phyloP scores from a whole-genome alignment of 1,139 yeast genomes.

The Spencermartinsiella ligniputridi region DNA sequence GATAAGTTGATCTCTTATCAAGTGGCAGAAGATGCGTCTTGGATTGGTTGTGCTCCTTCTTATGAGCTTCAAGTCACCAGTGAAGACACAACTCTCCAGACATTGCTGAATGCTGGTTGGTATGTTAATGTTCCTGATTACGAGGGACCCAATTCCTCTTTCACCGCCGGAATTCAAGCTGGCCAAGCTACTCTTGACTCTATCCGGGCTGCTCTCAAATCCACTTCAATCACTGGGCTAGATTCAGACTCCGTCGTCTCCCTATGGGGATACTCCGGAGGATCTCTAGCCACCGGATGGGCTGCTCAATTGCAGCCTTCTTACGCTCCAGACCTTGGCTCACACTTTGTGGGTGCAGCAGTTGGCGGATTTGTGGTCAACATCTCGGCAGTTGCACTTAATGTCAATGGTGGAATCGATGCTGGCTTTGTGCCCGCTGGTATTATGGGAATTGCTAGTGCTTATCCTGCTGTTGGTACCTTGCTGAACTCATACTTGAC shows the following conservation, averaged over 20 bases:
- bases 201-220: conserved; percentile 22
- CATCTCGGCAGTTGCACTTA: conserved; percentile 14
- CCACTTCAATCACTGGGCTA: conserved; percentile 16
- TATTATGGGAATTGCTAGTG: conserved; percentile 8
- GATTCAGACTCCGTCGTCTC: conserved; percentile 14
- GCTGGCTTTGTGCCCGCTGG: conserved; percentile 13
- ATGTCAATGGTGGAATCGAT: conserved; percentile 8
- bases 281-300: conserved; percentile 30
- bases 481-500: neutral
- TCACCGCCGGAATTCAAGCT: conserved; percentile 22
- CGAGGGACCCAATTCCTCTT: conserved; percentile 25
- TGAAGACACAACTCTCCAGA: conserved; percentile 9
- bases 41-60: conserved; percentile 29
- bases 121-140: conserved; percentile 28
- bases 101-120: conserved; percentile 13
- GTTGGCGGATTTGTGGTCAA: conserved; percentile 25
- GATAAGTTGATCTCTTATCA: conserved; percentile 27
- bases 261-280: conserved; percentile 30
- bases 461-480: conserved; percentile 7
- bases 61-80: conserved; percentile 12
- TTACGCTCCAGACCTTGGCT: conserved; percentile 27
- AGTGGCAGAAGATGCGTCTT: conserved; percentile 28
- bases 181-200: conserved; percentile 29
- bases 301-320: conserved; percentile 24
- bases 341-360: conserved; percentile 25